phyloP scores from a whole-genome alignment of 768 basidiomycete species.

The Suillus brevipes region DNA sequence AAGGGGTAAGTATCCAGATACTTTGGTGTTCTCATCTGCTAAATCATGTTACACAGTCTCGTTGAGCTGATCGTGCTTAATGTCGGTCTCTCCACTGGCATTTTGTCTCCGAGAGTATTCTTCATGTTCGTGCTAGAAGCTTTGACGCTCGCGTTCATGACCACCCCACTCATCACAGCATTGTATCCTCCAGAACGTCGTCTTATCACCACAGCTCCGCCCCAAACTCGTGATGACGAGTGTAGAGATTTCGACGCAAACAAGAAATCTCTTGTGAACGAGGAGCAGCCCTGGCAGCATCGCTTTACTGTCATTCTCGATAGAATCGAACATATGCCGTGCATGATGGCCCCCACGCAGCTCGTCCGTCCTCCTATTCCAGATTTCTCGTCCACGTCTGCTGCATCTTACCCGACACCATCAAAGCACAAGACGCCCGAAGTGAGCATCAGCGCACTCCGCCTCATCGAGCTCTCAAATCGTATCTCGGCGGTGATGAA shows the following conservation, averaged over 20 bases:
- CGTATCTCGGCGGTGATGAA: constrained; percentile 66
- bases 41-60: constrained; percentile 45
- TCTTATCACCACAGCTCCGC: constrained; percentile 35
- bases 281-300: constrained; percentile 42
- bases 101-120: constrained; percentile 76
- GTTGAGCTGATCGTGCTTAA: constrained; percentile 97
- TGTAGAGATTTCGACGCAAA: constrained; percentile 15
- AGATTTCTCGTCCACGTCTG: constrained; percentile 8
- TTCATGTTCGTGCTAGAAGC: constrained; percentile 95
- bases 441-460: constrained; percentile 71
- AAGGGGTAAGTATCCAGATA: constrained; percentile 64
- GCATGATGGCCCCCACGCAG: constrained; percentile 87
- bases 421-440: constrained; percentile 17
- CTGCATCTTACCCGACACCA: constrained; percentile 3
- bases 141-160: constrained; percentile 80
- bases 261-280: constrained; percentile 11
- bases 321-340: constrained; percentile 84
- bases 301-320: constrained; percentile 87
- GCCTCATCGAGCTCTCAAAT: constrained; percentile 81
- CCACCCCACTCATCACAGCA: constrained; percentile 68
- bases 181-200: constrained; percentile 70
- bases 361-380: constrained; percentile 56
- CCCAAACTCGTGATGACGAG: constrained; percentile 34
- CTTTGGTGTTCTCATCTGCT: constrained; percentile 4
- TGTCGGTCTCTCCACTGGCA: constrained; percentile 81